A percentile compares a stretch with the other conserved stretches of the same genome.
These are phyloP conservation scores for Podila clonocystis DNA, from an alignment of 192 early-diverging fungal species.

Conservation along the genomic window DNA sequence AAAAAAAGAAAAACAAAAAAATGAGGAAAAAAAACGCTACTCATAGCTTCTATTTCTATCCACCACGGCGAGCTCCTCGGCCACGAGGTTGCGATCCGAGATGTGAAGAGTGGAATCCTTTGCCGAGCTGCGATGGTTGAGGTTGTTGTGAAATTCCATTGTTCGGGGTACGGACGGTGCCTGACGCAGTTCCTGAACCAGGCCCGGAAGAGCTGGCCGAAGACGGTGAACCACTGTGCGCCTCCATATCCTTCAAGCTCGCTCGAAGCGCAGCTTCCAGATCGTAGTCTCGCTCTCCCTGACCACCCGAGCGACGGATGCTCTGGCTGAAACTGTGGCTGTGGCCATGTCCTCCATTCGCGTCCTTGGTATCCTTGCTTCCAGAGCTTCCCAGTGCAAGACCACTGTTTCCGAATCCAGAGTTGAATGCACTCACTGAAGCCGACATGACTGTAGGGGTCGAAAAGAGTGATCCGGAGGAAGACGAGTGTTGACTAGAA, in stretches of 20 bases:
- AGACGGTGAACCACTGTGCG: constrained; percentile 10
- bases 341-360: background rate
- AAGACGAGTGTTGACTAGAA: constrained; percentile 36
- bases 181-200: constrained; percentile 9
- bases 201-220: background rate
- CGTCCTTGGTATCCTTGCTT: background rate
- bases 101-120: constrained; percentile 25
- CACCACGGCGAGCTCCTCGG: constrained; percentile 36
- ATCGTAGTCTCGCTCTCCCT: constrained; percentile 15
- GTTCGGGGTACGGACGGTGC: constrained; percentile 6
- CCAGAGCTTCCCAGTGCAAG: constrained; percentile 15
- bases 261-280: constrained; percentile 40
- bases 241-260: constrained; percentile 37
- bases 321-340: background rate
- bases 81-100: constrained; percentile 20
- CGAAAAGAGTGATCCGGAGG: constrained; percentile 39
- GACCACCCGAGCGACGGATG: background rate
- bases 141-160: constrained; percentile 25
- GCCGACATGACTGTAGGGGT: constrained; percentile 48
- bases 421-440: constrained; percentile 46
- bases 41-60: constrained; percentile 13
- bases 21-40: constrained; percentile 1
- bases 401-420: constrained; percentile 34
- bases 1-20: constrained; percentile 13
- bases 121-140: constrained; percentile 22